Percentiles rank a stretch among this genome's conserved stretches.
phyloP scores from a whole-genome alignment of 257 asterid species.

The Penstemon davidsonii region DNA sequence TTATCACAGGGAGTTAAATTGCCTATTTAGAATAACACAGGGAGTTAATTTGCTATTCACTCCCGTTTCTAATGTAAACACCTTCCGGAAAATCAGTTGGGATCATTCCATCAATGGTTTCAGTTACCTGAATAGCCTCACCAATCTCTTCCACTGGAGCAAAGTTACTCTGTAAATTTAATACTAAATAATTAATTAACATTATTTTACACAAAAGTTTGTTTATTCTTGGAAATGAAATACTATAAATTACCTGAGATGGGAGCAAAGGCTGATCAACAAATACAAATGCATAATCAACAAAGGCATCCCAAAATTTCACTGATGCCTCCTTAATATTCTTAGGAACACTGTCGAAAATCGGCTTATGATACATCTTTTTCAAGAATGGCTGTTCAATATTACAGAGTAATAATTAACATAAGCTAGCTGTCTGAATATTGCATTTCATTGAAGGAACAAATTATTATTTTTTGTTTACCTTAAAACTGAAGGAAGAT shows the following conservation, averaged over 20 bases:
- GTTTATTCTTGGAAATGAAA: background rate
- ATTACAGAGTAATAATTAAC: background rate
- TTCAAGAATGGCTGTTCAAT: slow-evolving; percentile 37
- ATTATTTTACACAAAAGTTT: background rate
- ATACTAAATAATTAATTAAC: background rate
- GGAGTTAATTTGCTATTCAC: too few relatives aligned
- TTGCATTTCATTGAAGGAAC: background rate
- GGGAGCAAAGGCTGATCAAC: slow-evolving; percentile 53
- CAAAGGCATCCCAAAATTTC: slow-evolving; percentile 46
- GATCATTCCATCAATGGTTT: slow-evolving; percentile 42
- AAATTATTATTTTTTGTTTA: background rate
- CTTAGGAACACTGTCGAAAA: slow-evolving; percentile 24
- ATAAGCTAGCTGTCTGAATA: too few relatives aligned
- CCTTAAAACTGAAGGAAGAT: slow-evolving; percentile 33
- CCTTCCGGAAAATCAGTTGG: slow-evolving; percentile 68
- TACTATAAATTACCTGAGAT: slow-evolving; percentile 50
- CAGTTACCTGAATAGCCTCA: slow-evolving; percentile 30
- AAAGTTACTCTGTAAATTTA: slow-evolving; percentile 48
- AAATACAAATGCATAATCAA: slow-evolving; percentile 43
- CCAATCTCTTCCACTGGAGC: slow-evolving; percentile 66
- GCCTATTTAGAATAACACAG: too few relatives aligned
- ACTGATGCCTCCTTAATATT: slow-evolving; percentile 35
- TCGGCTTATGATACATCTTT: slow-evolving; percentile 33
- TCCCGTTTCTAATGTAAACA: slow-evolving; percentile 67
- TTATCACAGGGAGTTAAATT: too few relatives aligned